A percentile compares a stretch with the other conserved stretches of the same genome.
Evolutionary conservation across 441 rosid genomes (phyloP).

Genomic region (Gossypium aridum): DNA sequence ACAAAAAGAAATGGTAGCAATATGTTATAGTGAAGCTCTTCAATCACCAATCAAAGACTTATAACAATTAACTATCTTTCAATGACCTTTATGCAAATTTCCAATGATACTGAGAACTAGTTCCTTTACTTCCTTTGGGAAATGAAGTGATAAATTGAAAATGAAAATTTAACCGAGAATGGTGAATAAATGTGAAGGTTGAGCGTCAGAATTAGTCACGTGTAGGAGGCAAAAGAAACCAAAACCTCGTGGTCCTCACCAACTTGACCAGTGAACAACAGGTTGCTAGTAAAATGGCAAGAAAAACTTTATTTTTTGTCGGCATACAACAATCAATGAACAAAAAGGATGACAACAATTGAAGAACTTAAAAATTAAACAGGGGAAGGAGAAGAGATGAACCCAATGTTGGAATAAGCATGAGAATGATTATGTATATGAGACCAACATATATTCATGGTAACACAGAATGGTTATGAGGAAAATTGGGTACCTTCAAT

Average conservation of each 20-base stretch:
- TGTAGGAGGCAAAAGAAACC: background rate
- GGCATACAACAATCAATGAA: background rate
- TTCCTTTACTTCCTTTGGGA: background rate
- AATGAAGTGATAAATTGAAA: background rate
- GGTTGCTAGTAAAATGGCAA: background rate
- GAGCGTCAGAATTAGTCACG: background rate
- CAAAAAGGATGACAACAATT: background rate
- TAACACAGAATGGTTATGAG: background rate
- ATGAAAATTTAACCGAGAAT: background rate
- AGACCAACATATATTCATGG: background rate
- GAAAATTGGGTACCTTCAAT: constrained; percentile 19
- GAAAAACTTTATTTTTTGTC: background rate
- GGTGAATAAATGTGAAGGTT: background rate
- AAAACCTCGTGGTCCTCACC: background rate
- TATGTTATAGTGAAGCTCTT: background rate
- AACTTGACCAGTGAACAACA: background rate
- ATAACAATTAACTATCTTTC: background rate
- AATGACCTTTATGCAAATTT: background rate
- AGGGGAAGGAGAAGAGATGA: background rate
- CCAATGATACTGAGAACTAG: background rate
- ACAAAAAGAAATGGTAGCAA: background rate
- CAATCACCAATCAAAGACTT: background rate
- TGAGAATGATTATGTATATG: background rate
- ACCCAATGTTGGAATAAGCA: background rate
- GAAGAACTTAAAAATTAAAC: background rate